Evolutionary conservation across 2,329 filamentous ascomycete species (phyloP).

Genomic region (Penicillium brevicompactum): DNA sequence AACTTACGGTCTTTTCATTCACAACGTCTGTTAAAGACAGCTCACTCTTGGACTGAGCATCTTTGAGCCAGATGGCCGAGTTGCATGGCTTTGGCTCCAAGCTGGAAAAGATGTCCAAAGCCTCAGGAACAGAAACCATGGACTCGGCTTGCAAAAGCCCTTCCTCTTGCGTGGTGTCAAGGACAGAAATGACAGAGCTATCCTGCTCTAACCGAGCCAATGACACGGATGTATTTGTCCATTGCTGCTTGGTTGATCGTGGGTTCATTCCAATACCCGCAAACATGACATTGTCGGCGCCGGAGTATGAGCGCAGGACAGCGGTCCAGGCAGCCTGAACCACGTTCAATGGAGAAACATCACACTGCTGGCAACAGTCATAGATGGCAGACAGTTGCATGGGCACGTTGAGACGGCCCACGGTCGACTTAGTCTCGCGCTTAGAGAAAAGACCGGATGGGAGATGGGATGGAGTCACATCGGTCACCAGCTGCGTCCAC

Average conservation of each 20-base stretch:
- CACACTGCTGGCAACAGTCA: slow-evolving; percentile 14
- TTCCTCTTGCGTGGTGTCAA: slow-evolving; percentile 7
- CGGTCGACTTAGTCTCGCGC: neutral
- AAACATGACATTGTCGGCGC: slow-evolving; percentile 15
- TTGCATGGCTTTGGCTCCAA: slow-evolving; percentile 17
- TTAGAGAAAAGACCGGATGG: slow-evolving; percentile 14
- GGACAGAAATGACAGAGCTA: slow-evolving; percentile 7
- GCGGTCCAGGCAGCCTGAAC: slow-evolving; percentile 17
- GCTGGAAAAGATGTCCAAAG: slow-evolving; percentile 9
- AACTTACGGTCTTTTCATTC: slow-evolving; percentile 11
- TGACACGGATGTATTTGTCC: slow-evolving; percentile 13
- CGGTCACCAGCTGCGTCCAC: slow-evolving; percentile 12
- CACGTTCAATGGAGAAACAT: slow-evolving; percentile 10
- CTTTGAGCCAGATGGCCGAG: slow-evolving; percentile 14
- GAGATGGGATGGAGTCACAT: slow-evolving; percentile 15
- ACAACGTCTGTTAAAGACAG: slow-evolving; percentile 6
- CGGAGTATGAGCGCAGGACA: slow-evolving; percentile 14
- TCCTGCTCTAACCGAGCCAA: slow-evolving; percentile 9
- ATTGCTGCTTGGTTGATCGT: slow-evolving; percentile 10
- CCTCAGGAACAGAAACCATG: slow-evolving; percentile 10
- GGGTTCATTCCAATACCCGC: slow-evolving; percentile 12
- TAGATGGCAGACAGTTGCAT: slow-evolving; percentile 10
- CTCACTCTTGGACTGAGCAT: slow-evolving; percentile 8
- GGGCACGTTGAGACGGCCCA: slow-evolving; percentile 9
- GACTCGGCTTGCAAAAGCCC: slow-evolving; percentile 9